phyloP scores from a whole-genome alignment of 2,329 filamentous ascomycete genomes.

The Dendryphion nanum region DNA sequence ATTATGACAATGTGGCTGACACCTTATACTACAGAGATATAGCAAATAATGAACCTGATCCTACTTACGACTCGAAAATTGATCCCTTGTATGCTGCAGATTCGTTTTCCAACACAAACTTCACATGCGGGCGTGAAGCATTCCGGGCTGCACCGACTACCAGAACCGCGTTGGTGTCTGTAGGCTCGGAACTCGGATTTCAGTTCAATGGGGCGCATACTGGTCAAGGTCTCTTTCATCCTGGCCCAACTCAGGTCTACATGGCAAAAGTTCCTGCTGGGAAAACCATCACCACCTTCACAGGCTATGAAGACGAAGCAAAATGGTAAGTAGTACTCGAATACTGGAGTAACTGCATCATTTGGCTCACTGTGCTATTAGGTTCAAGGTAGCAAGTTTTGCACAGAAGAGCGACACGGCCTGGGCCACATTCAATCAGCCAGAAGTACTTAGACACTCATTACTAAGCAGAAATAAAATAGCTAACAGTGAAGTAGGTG shows the following conservation, averaged over 20 bases:
- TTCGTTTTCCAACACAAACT: no score
- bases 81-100: no score
- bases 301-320: slow-evolving; percentile 3
- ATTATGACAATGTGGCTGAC: no score
- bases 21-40: no score
- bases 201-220: neutral
- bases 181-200: slow-evolving; percentile 5
- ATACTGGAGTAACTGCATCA: no score
- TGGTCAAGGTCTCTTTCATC: slow-evolving; percentile 1
- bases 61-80: no score
- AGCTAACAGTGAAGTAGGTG: neutral
- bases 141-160: neutral
- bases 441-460: neutral
- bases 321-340: no score
- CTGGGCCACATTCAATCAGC: neutral
- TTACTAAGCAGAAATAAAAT: neutral
- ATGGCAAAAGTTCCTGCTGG: slow-evolving; percentile 2
- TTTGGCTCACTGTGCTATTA: no score
- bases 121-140: slow-evolving; percentile 7
- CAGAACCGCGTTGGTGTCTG: slow-evolving; percentile 5
- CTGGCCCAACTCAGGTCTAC: slow-evolving; percentile 6
- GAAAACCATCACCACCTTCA: neutral
- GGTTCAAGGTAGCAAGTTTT: slow-evolving; percentile 7
- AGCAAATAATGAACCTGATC: no score
- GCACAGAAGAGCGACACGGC: neutral